Conservation (phyloP, 345 rosid species). For the Hibiscus trionum region DNA sequence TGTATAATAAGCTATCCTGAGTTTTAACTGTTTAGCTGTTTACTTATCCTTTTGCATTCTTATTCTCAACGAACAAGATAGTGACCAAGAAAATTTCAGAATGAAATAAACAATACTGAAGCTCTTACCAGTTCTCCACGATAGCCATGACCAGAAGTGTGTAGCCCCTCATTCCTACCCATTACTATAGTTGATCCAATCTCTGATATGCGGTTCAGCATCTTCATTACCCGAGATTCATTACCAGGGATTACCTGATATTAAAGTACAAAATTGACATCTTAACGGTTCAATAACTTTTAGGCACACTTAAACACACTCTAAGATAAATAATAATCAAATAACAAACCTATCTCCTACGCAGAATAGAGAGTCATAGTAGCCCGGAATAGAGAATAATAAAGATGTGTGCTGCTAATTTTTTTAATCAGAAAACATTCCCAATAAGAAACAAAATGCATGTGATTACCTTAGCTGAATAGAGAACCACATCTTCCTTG, state of each 20-base stretch:
- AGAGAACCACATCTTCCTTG: slow-evolving; percentile 78
- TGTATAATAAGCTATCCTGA: neutral
- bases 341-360: neutral
- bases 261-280: slow-evolving; percentile 10
- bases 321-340: neutral
- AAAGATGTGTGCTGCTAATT: neutral
- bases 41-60: neutral
- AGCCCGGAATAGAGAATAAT: neutral
- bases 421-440: neutral
- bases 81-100: neutral
- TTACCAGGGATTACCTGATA: slow-evolving; percentile 95
- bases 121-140: slow-evolving; percentile 85
- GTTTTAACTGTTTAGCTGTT: neutral
- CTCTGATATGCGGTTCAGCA: slow-evolving; percentile 92
- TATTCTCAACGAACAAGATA: neutral
- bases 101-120: neutral
- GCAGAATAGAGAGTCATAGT: neutral
- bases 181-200: slow-evolving; percentile 84
- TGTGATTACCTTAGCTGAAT: slow-evolving; percentile 81
- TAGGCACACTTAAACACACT: slow-evolving; percentile 1
- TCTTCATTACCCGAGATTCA: slow-evolving; percentile 93
- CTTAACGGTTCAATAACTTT: slow-evolving; percentile 4
- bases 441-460: neutral
- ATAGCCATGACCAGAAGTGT: slow-evolving; percentile 96
- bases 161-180: slow-evolving; percentile 82